Percentiles rank a stretch among this genome's conserved stretches.
phyloP scores from a whole-genome alignment of 768 basidiomycete genomes.

The Lentinus tigrinus region DNA sequence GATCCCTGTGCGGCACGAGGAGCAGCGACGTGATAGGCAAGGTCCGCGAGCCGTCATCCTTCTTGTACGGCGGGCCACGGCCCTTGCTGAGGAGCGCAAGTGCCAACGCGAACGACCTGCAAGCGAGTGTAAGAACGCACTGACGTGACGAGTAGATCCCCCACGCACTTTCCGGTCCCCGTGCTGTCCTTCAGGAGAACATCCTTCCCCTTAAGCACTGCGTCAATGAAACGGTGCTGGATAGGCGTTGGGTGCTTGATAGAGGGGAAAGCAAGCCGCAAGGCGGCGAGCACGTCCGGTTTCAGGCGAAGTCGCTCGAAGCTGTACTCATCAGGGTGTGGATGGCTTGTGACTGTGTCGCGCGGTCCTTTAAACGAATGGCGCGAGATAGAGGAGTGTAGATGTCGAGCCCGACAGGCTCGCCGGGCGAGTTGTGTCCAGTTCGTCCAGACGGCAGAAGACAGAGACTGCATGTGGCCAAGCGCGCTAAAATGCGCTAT shows the following conservation, averaged over 20 bases:
- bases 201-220: slow-evolving; percentile 54
- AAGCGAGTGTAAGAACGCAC: not conserved
- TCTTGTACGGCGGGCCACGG: slow-evolving; percentile 5
- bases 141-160: not conserved
- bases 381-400: not conserved
- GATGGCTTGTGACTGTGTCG: slow-evolving; percentile 8
- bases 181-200: slow-evolving; percentile 67
- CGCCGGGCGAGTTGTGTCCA: not conserved
- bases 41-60: slow-evolving; percentile 1
- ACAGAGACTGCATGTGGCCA: slow-evolving; percentile 12
- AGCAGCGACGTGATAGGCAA: slow-evolving; percentile 46
- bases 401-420: not conserved
- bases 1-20: slow-evolving; percentile 71
- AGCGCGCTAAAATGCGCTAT: not conserved
- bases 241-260: slow-evolving; percentile 56
- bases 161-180: slow-evolving; percentile 76
- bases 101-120: slow-evolving; percentile 71
- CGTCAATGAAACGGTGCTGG: slow-evolving; percentile 62
- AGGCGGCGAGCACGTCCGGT: slow-evolving; percentile 44
- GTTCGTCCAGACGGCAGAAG: slow-evolving; percentile 9
- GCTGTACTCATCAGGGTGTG: slow-evolving; percentile 15
- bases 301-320: slow-evolving; percentile 58
- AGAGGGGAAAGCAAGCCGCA: slow-evolving; percentile 61
- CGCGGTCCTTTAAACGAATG: slow-evolving; percentile 6
- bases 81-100: slow-evolving; percentile 58